Evolutionary conservation across 2,329 filamentous ascomycete species (phyloP).

Genomic region (Leptodontidium sp.): DNA sequence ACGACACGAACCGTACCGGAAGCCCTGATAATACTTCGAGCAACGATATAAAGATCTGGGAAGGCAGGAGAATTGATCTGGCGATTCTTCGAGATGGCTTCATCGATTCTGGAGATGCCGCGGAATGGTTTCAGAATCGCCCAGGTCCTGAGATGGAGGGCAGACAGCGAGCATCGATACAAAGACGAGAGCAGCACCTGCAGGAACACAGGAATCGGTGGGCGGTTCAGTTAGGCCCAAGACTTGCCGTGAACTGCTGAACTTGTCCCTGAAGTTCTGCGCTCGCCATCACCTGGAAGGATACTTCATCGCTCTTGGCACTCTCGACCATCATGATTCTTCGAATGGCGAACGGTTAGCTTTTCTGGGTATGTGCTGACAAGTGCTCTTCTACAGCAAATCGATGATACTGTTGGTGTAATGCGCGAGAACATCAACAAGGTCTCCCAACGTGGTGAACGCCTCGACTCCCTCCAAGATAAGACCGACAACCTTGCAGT

Average conservation of each 20-base stretch:
- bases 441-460: slow-evolving; percentile 90
- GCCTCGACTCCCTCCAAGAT: slow-evolving; percentile 86
- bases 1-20: background rate
- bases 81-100: slow-evolving; percentile 17
- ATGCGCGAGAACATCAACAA: slow-evolving; percentile 99
- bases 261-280: background rate
- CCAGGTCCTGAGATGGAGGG: background rate
- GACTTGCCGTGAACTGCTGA: background rate
- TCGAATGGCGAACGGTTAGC: background rate
- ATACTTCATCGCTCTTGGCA: slow-evolving; percentile 20
- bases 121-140: slow-evolving; percentile 35
- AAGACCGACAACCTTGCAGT: slow-evolving; percentile 94
- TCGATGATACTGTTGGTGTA: slow-evolving; percentile 91
- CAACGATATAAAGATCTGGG: background rate
- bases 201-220: background rate
- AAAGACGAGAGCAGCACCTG: background rate
- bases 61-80: slow-evolving; percentile 6
- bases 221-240: too few species aligned
- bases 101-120: slow-evolving; percentile 25
- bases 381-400: slow-evolving; percentile 72
- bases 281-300: slow-evolving; percentile 1
- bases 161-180: background rate
- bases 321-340: background rate
- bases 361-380: slow-evolving; percentile 36
- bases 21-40: background rate